Evolutionary conservation across 345 rosid genomes (phyloP), one percentile per base, ranked within the genome.

Genomic region (Moricandia moricandioides): DNA sequence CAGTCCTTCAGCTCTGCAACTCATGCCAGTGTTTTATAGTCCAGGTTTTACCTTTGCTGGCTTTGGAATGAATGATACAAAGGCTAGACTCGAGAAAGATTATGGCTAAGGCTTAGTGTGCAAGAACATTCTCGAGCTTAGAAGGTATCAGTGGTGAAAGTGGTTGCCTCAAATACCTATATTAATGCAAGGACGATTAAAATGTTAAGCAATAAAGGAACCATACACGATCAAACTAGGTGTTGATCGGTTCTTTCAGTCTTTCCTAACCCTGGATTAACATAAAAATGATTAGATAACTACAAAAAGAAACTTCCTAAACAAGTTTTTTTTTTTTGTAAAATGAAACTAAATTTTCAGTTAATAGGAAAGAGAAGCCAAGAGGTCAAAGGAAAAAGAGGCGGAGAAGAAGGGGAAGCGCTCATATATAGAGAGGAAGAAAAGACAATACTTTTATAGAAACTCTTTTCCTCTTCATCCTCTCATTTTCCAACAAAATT

Each of bases 331-430:
- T 58, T 29, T n/a, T 17, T 29, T 17, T 26, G 8, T 26, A 49
- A 61, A 57, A 51, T 68, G 30, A n/a, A n/a, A n/a, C n/a, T n/a
- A n/a, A n/a, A n/a, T n/a, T n/a, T 18, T 59, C 21, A 67, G 67
- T 33, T 45, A 60, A 45, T 65, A 65, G 40, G 62, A 16, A 59
- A 35, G 67, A 21, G 24, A 21, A 21, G 24, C 24, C 24, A 21
- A 21, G 24, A 21, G 24, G 24, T 21, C 24, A 21, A 21, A 65
- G 40, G 62, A 16, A 59, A 35, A 62, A 75, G 39, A 75, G 45
- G 62, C 72, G 80, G 1, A 45, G 70, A 71, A 65, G 26, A 77
- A 77, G 80, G 80, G 60, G 80, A 71, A 71, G 9, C 80, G 63
- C 59, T 59, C 68, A 1, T 65, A 77, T 16, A 45, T 6, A 45